phyloP scores from a whole-genome alignment of 768 basidiomycete species.

The Rhizopogon vinicolor region DNA sequence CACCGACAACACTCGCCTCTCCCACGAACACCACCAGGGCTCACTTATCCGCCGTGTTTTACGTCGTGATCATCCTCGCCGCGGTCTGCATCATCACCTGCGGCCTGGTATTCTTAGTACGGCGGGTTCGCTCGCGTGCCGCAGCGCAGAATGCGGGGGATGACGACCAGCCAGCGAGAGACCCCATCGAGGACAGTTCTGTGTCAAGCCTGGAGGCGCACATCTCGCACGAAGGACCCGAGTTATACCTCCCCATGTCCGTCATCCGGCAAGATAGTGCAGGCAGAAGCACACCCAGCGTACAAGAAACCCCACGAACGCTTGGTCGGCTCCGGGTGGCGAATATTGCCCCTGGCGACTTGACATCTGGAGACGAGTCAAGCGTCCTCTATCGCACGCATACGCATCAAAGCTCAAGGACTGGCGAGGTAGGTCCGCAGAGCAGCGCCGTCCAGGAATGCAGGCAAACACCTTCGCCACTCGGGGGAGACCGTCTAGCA shows the following conservation, averaged over 20 bases:
- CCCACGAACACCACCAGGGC: constrained; percentile 18
- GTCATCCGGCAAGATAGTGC: constrained; percentile 17
- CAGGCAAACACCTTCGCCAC: constrained; percentile 19
- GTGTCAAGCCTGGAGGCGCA: constrained; percentile 2
- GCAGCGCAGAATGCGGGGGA: constrained; percentile 32
- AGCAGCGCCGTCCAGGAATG: constrained; percentile 9
- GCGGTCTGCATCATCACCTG: constrained; percentile 40
- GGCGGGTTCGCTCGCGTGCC: constrained; percentile 39
- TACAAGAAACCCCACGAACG: constrained; percentile 28
- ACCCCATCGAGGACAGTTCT: constrained; percentile 6
- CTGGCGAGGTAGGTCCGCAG: constrained; percentile 12
- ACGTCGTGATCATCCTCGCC: constrained; percentile 47
- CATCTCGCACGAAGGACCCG: constrained; percentile 3
- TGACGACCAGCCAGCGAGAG: constrained; percentile 28
- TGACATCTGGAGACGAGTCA: constrained; percentile 28
- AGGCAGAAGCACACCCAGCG: constrained; percentile 11
- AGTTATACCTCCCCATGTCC: constrained; percentile 20
- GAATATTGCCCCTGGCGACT: constrained; percentile 45
- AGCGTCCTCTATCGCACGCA: not conserved
- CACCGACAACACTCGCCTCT: constrained; percentile 8
- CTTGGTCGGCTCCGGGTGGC: constrained; percentile 45
- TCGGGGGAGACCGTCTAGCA: constrained; percentile 23
- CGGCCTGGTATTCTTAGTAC: constrained; percentile 43
- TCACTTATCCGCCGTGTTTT: constrained; percentile 34
- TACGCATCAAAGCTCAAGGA: not conserved